A percentile compares a stretch with the other conserved stretches of the same genome.
Conservation (phyloP, 257 asterid genomes). For the Solanum corneliomulleri region DNA sequence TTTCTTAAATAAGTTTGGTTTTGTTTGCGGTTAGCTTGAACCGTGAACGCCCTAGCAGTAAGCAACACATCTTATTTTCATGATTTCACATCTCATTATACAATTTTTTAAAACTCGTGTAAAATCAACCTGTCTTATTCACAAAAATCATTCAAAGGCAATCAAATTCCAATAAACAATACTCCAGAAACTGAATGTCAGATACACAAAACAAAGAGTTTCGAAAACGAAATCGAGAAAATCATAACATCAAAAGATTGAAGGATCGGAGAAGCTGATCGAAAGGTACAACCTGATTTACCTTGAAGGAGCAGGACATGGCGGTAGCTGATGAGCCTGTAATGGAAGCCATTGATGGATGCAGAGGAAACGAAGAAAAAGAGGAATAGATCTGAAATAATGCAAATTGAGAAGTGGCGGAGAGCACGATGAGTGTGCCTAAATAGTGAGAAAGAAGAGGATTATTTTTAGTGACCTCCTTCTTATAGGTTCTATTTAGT, state of each 20-base stretch:
- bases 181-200: neutral
- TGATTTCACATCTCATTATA: neutral
- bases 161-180: neutral
- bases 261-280: neutral
- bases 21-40: neutral
- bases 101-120: neutral
- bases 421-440: conserved; percentile 41
- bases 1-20: neutral
- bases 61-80: neutral
- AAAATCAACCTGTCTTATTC: neutral
- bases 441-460: neutral
- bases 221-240: neutral
- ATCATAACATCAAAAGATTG: neutral
- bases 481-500: neutral
- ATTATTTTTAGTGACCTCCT: neutral
- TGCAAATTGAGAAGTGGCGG: conserved; percentile 34
- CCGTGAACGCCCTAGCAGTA: neutral
- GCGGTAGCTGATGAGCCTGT: conserved; percentile 35
- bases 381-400: conserved; percentile 15
- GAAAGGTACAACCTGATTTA: conserved; percentile 32
- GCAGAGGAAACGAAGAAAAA: neutral
- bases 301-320: conserved; percentile 41
- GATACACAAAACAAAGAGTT: neutral
- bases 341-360: conserved; percentile 49
- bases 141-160: neutral